Evolutionary conservation across 768 basidiomycete genomes (phyloP), one percentile per base, ranked within the genome.

Genomic region (Gelatoporia subvermispora): DNA sequence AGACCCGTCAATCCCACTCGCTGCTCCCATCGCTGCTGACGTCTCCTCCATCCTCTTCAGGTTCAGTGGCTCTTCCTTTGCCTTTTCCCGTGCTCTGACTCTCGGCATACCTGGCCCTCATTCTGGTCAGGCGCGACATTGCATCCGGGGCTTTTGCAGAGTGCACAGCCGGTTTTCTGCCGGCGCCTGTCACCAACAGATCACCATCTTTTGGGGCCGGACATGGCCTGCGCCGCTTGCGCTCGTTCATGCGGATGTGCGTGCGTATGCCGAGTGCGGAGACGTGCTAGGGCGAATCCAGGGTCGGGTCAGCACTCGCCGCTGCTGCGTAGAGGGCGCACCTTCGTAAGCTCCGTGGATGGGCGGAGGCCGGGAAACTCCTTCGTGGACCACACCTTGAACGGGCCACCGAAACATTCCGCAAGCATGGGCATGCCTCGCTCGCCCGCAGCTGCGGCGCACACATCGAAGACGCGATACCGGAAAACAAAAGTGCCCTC

Each of bases 271-370:
- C 79, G 67, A 75, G 78, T 42, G 74, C 68, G 1, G 77, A 44
- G 35, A 55, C 37, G 2, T 13, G 17, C 53, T 55, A 42, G 35
- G 41, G 23, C 13, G n/a, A 16, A 8, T n/a, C n/a, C n/a, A n/a
- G n/a, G 38, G 38, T 8, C 8, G 8, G 16, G n/a, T 39, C 17
- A 39, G 38, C 38, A 17, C 8, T 9, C 21, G 8, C 8, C n/a
- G 9, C 8, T 17, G 21, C 17, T 20, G 11, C 13, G 8, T 21
- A 28, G 13, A 15, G 28, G 36, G 15, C 44, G 2, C 10, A 82
- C 84, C 74, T 82, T 84, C 5, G 84, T 85, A 34, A 85, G 66
- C 22, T 79, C 76, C 0, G 83, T 86, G 1, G 83, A 84, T 8
- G 81, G 75, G 28, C 74, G 74, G 15, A 87, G 65, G 3, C 84